Evolutionary conservation across 345 rosid species (phyloP), one percentile per base, ranked within the genome.

Genomic region (Zanthoxylum bungeanum): DNA sequence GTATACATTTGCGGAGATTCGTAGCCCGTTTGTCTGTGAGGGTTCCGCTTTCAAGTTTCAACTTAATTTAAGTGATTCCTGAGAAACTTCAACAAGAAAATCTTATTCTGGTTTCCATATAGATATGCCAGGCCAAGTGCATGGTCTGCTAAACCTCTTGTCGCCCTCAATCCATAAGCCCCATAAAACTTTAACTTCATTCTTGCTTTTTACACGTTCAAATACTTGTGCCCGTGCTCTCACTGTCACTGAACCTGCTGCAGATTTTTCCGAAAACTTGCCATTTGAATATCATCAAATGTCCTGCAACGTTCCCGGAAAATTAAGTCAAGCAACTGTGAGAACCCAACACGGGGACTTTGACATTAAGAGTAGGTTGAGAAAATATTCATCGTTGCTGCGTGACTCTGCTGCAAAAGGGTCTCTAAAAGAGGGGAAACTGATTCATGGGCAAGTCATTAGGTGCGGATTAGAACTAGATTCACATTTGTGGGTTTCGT

Each of bases 401-500:
- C 82, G 55, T 12, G 84, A 82, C 31, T 81, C 75, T 70, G 83
- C 81, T 44, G 60, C 77, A n/a, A 76, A 47, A 22, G 79, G 83
- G 77, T 69, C 53, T 56, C 31, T 82, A 25, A 36, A 30, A 19
- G 42, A 64, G 10, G 87, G 84, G 7, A 78, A 58, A 71, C 57
- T 60, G 14, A 61, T 84, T 27, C 83, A 82, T 53, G 83, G 79
- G 19, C 71, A 66, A 31, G 21, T 82, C 34, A 40, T 75, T 19
- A 56, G 25, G n/a, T 66, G n/a, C 30, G 75, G 76, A 16, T 19
- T 72, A n/a, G 80, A 68, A 27, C 73, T 73, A 7, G 86, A 83
- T 77, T 58, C 73, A 0, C 78, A 77, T 78, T 69, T 83, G 71
- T 75, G 84, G 84, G 77, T 71, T 76, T 85, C 87, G 34, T 69